phyloP scores from a whole-genome alignment of 1,284 basidiomycete species.

The Fomitopsis schrenkii region DNA sequence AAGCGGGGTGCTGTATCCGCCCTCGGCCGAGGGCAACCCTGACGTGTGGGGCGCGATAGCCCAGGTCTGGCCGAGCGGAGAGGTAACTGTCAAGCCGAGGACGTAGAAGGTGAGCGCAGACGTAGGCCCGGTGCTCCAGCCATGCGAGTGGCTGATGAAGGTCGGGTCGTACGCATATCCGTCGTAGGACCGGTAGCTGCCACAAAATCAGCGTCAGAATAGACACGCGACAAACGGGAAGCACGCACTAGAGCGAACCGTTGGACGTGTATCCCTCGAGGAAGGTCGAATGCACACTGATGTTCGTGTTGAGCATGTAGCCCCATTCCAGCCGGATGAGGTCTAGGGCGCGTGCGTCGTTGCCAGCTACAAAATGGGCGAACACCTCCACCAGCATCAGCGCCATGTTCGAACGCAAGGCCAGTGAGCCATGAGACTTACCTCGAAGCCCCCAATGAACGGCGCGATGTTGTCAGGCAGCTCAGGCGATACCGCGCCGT shows the following conservation, averaged over 20 bases:
- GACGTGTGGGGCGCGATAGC: conserved; percentile 38
- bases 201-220: not conserved
- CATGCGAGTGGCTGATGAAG: conserved; percentile 42
- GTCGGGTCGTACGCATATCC: conserved; percentile 46
- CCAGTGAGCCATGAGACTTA: conserved; percentile 13
- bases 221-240: not conserved
- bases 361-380: conserved; percentile 46
- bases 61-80: conserved; percentile 38
- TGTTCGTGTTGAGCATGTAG: conserved; percentile 49
- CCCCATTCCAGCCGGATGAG: conserved; percentile 47
- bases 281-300: conserved; percentile 47
- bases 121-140: conserved; percentile 33
- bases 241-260: conserved; percentile 41
- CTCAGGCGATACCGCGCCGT: conserved; percentile 46
- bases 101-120: conserved; percentile 39
- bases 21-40: conserved; percentile 35
- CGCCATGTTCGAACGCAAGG: not conserved
- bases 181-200: conserved; percentile 38
- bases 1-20: conserved; percentile 38
- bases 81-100: conserved; percentile 37
- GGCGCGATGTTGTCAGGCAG: conserved; percentile 49
- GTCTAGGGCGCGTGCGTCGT: conserved; percentile 46
- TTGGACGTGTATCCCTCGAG: conserved; percentile 51
- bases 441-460: conserved; percentile 49
- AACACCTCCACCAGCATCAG: conserved; percentile 31